Evolutionary conservation across 306 rosid species (phyloP).

Genomic region (Inga laurina): DNA sequence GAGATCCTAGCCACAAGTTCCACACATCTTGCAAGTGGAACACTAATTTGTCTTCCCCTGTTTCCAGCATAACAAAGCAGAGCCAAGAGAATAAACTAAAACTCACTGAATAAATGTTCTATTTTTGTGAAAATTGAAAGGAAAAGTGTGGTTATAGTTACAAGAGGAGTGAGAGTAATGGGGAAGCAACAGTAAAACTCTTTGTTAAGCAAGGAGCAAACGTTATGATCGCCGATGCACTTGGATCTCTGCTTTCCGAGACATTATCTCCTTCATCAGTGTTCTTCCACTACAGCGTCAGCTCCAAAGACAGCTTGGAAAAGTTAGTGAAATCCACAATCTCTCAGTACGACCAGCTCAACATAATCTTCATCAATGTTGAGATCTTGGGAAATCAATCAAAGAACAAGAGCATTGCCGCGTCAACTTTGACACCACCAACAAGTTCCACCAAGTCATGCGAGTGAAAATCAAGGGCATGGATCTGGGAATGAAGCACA

Average conservation of each 20-base stretch:
- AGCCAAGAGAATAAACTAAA: neutral
- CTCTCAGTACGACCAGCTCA: conserved; percentile 61
- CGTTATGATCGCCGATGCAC: conserved; percentile 66
- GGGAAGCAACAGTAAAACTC: conserved; percentile 71
- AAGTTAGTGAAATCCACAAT: conserved; percentile 48
- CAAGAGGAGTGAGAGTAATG: conserved; percentile 86
- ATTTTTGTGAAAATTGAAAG: conserved; percentile 62
- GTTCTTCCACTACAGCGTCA: conserved; percentile 69
- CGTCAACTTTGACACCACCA: conserved; percentile 50
- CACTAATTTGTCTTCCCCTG: neutral
- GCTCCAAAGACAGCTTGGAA: conserved; percentile 63
- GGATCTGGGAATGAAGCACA: conserved; percentile 83
- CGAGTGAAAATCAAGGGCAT: conserved; percentile 42
- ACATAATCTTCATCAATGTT: conserved; percentile 86
- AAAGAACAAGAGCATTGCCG: conserved; percentile 58
- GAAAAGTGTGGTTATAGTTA: conserved; percentile 71
- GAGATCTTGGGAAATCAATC: conserved; percentile 75
- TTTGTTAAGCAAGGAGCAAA: conserved; percentile 78
- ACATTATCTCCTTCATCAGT: conserved; percentile 55
- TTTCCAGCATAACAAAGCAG: neutral
- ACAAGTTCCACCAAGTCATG: conserved; percentile 73
- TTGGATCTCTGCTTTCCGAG: conserved; percentile 54
- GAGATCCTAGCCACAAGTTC: too few relatives aligned
- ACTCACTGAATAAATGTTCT: neutral
- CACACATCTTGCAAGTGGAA: too few relatives aligned